Evolutionary conservation across 768 basidiomycete genomes (phyloP), one percentile per base, ranked within the genome.

Genomic region (Astraeus odoratus): DNA sequence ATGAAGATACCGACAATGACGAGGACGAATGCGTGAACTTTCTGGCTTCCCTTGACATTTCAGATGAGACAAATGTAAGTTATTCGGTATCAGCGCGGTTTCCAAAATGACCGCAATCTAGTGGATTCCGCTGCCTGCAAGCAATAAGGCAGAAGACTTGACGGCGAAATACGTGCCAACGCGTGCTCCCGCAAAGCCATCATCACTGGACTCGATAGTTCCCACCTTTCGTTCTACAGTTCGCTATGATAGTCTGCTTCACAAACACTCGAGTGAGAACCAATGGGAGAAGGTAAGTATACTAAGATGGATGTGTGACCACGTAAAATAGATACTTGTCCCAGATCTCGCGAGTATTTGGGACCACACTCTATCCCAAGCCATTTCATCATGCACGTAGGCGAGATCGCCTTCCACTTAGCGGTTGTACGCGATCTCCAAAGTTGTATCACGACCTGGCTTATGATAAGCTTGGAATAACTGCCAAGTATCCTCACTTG

Each of bases 401-500:
- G 42, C 54, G 48, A 22, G 60, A 63, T 6, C 29, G n/a, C 5
- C 33, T 56, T 23, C 44, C 43, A n/a, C 47, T 48, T 33, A 40
- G 33, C 40, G 31, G 49, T n/a, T 29, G 5, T 26, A 26, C 22
- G 24, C 61, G 58, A 18, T 34, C 55, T 10, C 53, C 61, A 19
- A 63, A 47, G 39, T 43, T 64, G 22, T 54, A 54, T 43, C 43
- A 48, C 33, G 59, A 58, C 22, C 50, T 40, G 13, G 56, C 51
- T 3, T 66, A 51, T 37, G 44, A 46, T 34, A 64, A 65, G 20
- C 52, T 64, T 18, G 51, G 49, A 27, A 16, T 61, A 20, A 53
- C 47, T n/a, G 53, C 52, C 34, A 57, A 58, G 46, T 67, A 75
- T 47, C 75, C 72, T 44, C 63, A 67, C 34, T 57, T 74, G 4